phyloP scores from a whole-genome alignment of 768 basidiomycete genomes.

The Tulasnella sp. region DNA sequence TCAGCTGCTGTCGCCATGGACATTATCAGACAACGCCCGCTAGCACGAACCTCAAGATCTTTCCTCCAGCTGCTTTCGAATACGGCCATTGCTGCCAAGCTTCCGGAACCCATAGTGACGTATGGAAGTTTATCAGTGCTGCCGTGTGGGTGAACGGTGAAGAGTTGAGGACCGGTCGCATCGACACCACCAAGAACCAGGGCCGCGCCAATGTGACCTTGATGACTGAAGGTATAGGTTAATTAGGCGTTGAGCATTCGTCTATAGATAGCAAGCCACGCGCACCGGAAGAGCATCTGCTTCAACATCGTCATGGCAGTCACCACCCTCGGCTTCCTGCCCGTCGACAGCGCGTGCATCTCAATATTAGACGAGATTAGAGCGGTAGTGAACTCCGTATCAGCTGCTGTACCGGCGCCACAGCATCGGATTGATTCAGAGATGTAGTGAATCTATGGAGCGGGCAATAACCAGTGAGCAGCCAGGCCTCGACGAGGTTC shows the following conservation, averaged over 20 bases:
- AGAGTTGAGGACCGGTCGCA: slow-evolving; percentile 88
- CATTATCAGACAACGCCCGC: background rate
- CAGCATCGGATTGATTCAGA: slow-evolving; percentile 95
- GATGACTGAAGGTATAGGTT: slow-evolving; percentile 60
- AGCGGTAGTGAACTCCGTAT: slow-evolving; percentile 93
- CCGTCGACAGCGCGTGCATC: slow-evolving; percentile 86
- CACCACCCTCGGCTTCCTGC: slow-evolving; percentile 88
- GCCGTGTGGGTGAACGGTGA: slow-evolving; percentile 95
- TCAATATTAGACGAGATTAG: slow-evolving; percentile 96
- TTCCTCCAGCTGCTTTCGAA: slow-evolving; percentile 88
- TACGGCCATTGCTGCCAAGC: slow-evolving; percentile 96
- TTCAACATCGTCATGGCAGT: slow-evolving; percentile 99
- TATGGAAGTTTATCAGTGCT: slow-evolving; percentile 98
- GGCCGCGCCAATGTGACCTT: slow-evolving; percentile 93
- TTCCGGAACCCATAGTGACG: slow-evolving; percentile 98
- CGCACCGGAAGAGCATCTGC: slow-evolving; percentile 89
- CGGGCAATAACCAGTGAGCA: background rate
- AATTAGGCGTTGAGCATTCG: background rate
- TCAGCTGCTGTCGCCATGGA: background rate
- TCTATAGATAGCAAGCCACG: background rate
- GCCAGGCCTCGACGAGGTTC: background rate
- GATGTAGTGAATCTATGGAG: slow-evolving; percentile 88
- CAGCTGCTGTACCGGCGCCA: slow-evolving; percentile 98
- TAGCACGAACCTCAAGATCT: slow-evolving; percentile 68
- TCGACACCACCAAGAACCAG: slow-evolving; percentile 98